These are phyloP conservation scores for Geotrichum carabidarum DNA, from an alignment of 1,139 yeast genomes.

Conservation along the genomic window DNA sequence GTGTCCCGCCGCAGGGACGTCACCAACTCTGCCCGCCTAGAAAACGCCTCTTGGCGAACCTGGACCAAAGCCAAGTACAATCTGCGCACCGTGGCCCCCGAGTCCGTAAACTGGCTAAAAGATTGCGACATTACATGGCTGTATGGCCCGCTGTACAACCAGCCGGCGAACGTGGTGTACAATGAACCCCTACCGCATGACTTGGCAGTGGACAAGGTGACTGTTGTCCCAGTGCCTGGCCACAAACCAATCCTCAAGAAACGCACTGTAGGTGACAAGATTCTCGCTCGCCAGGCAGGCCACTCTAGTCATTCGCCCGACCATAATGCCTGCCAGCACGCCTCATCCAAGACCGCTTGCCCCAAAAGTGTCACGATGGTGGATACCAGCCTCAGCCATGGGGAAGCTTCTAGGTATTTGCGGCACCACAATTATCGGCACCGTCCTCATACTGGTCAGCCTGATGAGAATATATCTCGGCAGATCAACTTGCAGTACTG, in stretches of 20 bases:
- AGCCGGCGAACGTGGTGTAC: conserved; percentile 38
- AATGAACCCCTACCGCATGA: conserved; percentile 21
- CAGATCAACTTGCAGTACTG: conserved; percentile 35
- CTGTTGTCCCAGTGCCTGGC: conserved; percentile 25
- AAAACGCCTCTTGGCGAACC: conserved; percentile 82
- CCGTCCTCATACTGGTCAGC: conserved; percentile 31
- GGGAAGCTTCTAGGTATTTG: conserved; percentile 28
- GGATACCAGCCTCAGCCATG: conserved; percentile 10
- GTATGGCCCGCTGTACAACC: conserved; percentile 68
- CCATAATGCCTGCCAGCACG: not conserved
- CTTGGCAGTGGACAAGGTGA: not conserved
- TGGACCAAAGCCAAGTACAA: conserved; percentile 79
- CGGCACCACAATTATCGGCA: conserved; percentile 41
- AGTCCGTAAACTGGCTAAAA: conserved; percentile 73
- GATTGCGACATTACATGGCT: conserved; percentile 83
- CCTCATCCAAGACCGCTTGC: not conserved
- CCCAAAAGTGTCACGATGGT: not conserved
- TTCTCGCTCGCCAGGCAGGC: conserved; percentile 44
- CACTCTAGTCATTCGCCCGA: conserved; percentile 5
- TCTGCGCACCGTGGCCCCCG: conserved; percentile 69
- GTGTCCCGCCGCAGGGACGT: conserved; percentile 64
- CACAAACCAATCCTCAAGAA: conserved; percentile 79
- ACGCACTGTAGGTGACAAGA: conserved; percentile 71
- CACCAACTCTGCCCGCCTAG: conserved; percentile 58
- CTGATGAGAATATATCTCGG: conserved; percentile 33